Evolutionary conservation across 2,329 filamentous ascomycete species (phyloP).

Genomic region (Davidsoniella eucalypti): DNA sequence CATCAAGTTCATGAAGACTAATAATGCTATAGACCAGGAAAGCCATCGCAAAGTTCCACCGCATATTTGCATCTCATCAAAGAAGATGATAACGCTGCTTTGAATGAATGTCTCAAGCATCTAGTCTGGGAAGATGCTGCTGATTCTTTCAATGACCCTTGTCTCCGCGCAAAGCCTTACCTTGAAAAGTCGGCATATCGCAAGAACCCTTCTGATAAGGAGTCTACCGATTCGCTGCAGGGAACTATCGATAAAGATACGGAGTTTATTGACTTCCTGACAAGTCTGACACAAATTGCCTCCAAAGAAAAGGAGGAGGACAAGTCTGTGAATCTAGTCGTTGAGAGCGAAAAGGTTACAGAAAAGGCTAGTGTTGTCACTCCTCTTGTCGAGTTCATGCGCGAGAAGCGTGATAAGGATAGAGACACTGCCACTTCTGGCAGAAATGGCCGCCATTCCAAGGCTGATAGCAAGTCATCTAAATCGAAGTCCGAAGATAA

Average conservation of each 20-base stretch:
- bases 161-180: constrained; percentile 60
- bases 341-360: constrained; percentile 37
- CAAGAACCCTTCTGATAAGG: constrained; percentile 59
- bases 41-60: constrained; percentile 64
- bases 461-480: constrained; percentile 34
- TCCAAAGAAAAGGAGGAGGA: constrained; percentile 30
- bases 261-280: constrained; percentile 87
- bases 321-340: constrained; percentile 30
- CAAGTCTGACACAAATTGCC: constrained; percentile 43
- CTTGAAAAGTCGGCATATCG: constrained; percentile 75
- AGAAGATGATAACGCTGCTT: constrained; percentile 45
- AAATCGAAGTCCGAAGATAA: constrained; percentile 36
- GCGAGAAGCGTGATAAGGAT: constrained; percentile 64
- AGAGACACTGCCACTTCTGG: constrained; percentile 34
- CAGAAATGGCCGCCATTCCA: constrained; percentile 39
- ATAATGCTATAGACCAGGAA: constrained; percentile 47
- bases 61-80: constrained; percentile 72
- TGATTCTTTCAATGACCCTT: constrained; percentile 53
- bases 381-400: constrained; percentile 75
- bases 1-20: not conserved
- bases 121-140: constrained; percentile 67
- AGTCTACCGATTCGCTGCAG: constrained; percentile 65
- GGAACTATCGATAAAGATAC: constrained; percentile 94
- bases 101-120: constrained; percentile 55
- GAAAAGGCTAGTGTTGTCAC: constrained; percentile 36